phyloP scores from a whole-genome alignment of 306 rosid genomes.

The Rubus idaeus region DNA sequence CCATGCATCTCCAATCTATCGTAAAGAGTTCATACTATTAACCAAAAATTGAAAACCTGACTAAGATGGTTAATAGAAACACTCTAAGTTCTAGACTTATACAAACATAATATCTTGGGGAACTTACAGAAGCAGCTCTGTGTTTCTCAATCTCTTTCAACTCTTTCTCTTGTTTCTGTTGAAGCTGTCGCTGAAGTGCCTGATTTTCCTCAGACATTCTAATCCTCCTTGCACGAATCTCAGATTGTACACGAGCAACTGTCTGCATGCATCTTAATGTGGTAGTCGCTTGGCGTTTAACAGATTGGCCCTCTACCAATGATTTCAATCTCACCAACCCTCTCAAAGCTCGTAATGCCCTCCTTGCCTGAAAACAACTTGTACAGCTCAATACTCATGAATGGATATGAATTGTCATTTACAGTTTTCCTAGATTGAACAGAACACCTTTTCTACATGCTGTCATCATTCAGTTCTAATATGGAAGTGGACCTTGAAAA shows the following conservation, averaged over 20 bases:
- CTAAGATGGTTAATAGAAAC: background rate
- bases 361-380: conserved; percentile 61
- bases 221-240: conserved; percentile 69
- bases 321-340: conserved; percentile 83
- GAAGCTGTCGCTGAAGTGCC: conserved; percentile 66
- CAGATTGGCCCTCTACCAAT: conserved; percentile 70
- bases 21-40: conserved; percentile 18
- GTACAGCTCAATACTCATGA: background rate
- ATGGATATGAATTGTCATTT: background rate
- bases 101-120: background rate
- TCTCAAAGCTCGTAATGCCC: conserved; percentile 64
- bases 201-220: conserved; percentile 87
- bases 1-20: conserved; percentile 66
- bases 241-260: conserved; percentile 69
- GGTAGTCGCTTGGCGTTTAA: conserved; percentile 73
- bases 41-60: background rate
- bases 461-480: background rate
- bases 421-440: conserved; percentile 8
- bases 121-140: conserved; percentile 57
- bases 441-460: conserved; percentile 13
- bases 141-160: conserved; percentile 60
- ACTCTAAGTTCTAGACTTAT: background rate
- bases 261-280: conserved; percentile 93
- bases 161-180: conserved; percentile 64
- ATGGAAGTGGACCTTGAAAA: conserved; percentile 4